Evolutionary conservation across 495 filamentous ascomycete genomes (phyloP), one percentile per base, ranked within the genome.

Genomic region (Trypethelium eluteriae): DNA sequence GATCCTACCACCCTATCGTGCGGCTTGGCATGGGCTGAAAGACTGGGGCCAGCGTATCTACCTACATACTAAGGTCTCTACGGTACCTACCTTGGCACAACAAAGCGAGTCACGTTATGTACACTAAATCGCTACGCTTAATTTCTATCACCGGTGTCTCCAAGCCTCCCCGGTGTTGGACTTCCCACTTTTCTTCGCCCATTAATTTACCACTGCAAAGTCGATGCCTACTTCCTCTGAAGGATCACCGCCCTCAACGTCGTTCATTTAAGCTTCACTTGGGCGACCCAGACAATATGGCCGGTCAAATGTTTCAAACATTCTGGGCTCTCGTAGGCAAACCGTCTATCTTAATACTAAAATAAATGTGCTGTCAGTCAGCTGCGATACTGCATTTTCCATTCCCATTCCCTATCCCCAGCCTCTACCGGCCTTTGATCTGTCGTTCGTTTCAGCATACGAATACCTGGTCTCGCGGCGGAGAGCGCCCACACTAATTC

Each of bases 291-390:
- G 10, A 5, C 14, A 53, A 5, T 5, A 5, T 5, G 14, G 7
- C 53, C 32, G 53, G 53, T 59, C 53, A 36, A 36, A 14, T 59
- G 53, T 35, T 59, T 36, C 53, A 25, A 53, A 53, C n/a, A 5
- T 53, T 18, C 18, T 25, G 49, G 5, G 18, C 18, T 25, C n/a
- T 18, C 49, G 25, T 25, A 53, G 49, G 10, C 18, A 9, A 14
- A 25, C 12, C 49, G 18, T 53, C 49, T 53, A 14, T 5, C 5
- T n/a, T 53, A 16, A 46, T 46, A 7, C 41, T 25, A 53, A 53
- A 25, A 14, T 53, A 5, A 14, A 11, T 18, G 5, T 14, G 49
- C 49, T 14, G 16, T 46, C 49, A 53, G 18, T 53, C 49, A 53
- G 49, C 49, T n/a, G 18, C 2, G 49, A 53, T 53, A 9, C 49